Evolutionary conservation across 345 rosid genomes (phyloP), one percentile per base, ranked within the genome.

Genomic region (Carallia pectinifolia): DNA sequence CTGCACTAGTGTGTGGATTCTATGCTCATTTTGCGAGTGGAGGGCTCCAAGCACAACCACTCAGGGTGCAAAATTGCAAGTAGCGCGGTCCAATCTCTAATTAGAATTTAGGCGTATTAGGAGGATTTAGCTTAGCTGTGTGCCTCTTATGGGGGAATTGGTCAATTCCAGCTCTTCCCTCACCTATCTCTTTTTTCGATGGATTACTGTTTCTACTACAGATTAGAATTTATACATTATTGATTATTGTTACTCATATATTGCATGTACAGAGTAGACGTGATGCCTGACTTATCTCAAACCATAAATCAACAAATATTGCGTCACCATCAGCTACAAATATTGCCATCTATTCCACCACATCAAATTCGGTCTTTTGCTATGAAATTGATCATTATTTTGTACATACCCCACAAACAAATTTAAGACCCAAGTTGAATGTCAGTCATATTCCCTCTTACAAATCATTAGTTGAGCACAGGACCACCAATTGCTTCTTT

Each of bases 1-100:
- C 74, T 77, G 88, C 95, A 88, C 89, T 82, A 82, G 77, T 29
- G 60, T 83, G 87, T 79, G 93, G 88, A 85, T 73, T 76, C 78
- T 74, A 73, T 53, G 82, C 78, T 77, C 82, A 84, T 80, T 74
- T 71, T 86, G 81, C 83, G 79, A 75, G 62, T 74, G 71, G 74
- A 70, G 82, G 97, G 83, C 70, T 90, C 91, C 90, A 71, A 64
- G 79, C 53, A 48, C 59, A 72, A 52, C 89, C 94, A 92, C 83
- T 86, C 44, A 66, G 89, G 88, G 82, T 62, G 86, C 95, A 83
- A 62, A 83, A 72, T 61, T 76, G 77, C 80, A 78, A 77, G 79
- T 81, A 76, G 85, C 79, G 80, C 80, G 78, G 73, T 72, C 74
- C 70, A 71, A 71, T 77, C 66, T 76, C 56, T 61, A 73, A 58